Evolutionary conservation across 306 rosid species (phyloP).

Genomic region (Vigna angularis): DNA sequence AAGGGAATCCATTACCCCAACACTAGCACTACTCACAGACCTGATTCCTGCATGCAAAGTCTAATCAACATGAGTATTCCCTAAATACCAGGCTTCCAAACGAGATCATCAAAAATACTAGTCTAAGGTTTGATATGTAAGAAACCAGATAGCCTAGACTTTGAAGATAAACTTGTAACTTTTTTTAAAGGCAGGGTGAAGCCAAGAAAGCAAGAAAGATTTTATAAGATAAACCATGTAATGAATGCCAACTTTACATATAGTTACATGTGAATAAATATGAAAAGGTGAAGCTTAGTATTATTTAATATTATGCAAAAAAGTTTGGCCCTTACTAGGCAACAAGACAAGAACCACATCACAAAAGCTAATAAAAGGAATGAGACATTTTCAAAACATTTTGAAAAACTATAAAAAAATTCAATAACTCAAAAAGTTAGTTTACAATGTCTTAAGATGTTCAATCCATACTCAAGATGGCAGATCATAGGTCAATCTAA

Average conservation of each 20-base stretch:
- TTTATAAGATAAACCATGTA: slow-evolving; percentile 25
- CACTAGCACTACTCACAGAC: slow-evolving; percentile 41
- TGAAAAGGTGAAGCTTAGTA: background rate
- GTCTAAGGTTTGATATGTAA: background rate
- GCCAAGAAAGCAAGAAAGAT: background rate
- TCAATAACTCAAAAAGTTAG: background rate
- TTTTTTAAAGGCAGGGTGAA: background rate
- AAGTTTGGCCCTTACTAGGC: slow-evolving; percentile 12
- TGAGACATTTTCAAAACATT: slow-evolving; percentile 1
- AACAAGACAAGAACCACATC: slow-evolving; percentile 14
- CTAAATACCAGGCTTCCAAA: slow-evolving; percentile 15
- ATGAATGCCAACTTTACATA: slow-evolving; percentile 23
- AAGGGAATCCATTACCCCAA: slow-evolving; percentile 47
- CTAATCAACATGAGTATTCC: slow-evolving; percentile 30
- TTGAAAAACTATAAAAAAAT: slow-evolving; percentile 6
- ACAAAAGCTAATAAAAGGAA: background rate
- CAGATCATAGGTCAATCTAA: background rate
- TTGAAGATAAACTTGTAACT: slow-evolving; percentile 19
- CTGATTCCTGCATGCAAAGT: slow-evolving; percentile 51
- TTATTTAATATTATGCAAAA: slow-evolving; percentile 6
- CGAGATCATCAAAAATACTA: slow-evolving; percentile 24
- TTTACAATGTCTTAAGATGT: slow-evolving; percentile 20
- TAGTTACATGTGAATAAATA: background rate
- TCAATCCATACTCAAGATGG: slow-evolving; percentile 35
- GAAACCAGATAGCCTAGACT: slow-evolving; percentile 21